Evolutionary conservation across 257 asterid genomes (phyloP).

Genomic region (Solanum piurae): DNA sequence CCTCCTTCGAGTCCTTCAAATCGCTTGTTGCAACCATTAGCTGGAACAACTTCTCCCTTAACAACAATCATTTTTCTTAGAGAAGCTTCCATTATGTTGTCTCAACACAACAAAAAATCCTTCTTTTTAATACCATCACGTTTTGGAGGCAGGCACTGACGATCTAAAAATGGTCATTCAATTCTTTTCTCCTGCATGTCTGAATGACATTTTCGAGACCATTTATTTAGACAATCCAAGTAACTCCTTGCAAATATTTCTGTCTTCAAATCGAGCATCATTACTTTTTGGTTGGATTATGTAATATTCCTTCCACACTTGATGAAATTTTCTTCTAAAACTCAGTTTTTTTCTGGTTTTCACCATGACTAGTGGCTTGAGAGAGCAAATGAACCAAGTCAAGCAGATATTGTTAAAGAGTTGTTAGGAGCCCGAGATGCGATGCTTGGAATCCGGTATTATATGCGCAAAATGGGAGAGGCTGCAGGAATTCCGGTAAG

Average conservation of each 20-base stretch:
- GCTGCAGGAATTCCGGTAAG: constrained; percentile 95
- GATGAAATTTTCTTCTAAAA: not conserved
- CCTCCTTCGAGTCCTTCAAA: not conserved
- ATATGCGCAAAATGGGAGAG: constrained; percentile 89
- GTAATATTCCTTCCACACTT: not conserved
- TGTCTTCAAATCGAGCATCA: not conserved
- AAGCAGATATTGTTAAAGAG: constrained; percentile 50
- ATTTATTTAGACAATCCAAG: not conserved
- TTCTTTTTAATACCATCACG: not conserved
- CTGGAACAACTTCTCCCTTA: not conserved
- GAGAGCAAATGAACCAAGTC: constrained; percentile 33
- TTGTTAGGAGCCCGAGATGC: constrained; percentile 83
- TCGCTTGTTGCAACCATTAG: not conserved
- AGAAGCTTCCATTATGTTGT: not conserved
- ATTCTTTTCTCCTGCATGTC: not conserved
- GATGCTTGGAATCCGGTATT: constrained; percentile 72
- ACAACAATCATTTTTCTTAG: not conserved
- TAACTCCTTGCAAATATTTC: not conserved
- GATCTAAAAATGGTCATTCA: not conserved
- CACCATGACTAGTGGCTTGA: constrained; percentile 49
- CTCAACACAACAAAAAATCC: not conserved
- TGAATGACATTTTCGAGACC: not conserved
- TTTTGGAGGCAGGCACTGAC: not conserved
- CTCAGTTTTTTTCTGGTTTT: not conserved
- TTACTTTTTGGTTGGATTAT: not conserved